Base-by-base conservation (phyloP, 768 basidiomycete species). In the Grammothele lineata region DNA sequence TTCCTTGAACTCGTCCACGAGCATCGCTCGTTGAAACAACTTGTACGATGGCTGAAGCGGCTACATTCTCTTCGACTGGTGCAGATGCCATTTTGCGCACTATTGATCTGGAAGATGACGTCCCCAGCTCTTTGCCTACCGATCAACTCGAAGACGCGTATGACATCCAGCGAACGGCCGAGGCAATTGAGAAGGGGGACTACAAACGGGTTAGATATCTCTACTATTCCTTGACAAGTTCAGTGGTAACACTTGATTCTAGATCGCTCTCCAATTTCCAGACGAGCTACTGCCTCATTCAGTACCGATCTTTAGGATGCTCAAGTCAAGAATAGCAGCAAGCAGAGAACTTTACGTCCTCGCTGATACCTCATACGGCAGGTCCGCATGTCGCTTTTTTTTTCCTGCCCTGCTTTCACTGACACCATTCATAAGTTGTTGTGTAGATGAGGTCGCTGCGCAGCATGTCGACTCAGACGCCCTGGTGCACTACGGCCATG, bases 301-400 rank as follows among this genome's bases (percentile, higher is more conserved):
- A 1, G 93, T 97, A 14, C 82, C 83, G 2, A 83, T 98, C 22
- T 93, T 83, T 62, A 74, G 78, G 32, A 61, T 68, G 4, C 73
- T 99, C 27, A 87, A 84, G 59, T 60, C 61, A 2, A 65, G 58
- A 45, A 61, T 81, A 19, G 70, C 73, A 15, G 65, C 64, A 1
- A 62, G 39, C 17, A 70, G 70, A 41, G 86, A 94, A 57, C 69
- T 91, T 19, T 95, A 92, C 62, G 85, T 96, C 4, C 75, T 97
- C n/a, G 95, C 94, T 11, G 95, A 99, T 66, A 97, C 94, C 18
- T 95, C 94, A 4, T 97, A 97, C 65, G 96, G 94, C 67, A 94
- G 89, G 94, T 82, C 70, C 37, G 80, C 48, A 47, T 42, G 49
- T 24, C 27, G 17, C n/a, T n/a, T n/a, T 30, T 30, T 30, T 14